Conservation (phyloP, 352 stramenopile genomes). For the Aphanomyces astaci region DNA sequence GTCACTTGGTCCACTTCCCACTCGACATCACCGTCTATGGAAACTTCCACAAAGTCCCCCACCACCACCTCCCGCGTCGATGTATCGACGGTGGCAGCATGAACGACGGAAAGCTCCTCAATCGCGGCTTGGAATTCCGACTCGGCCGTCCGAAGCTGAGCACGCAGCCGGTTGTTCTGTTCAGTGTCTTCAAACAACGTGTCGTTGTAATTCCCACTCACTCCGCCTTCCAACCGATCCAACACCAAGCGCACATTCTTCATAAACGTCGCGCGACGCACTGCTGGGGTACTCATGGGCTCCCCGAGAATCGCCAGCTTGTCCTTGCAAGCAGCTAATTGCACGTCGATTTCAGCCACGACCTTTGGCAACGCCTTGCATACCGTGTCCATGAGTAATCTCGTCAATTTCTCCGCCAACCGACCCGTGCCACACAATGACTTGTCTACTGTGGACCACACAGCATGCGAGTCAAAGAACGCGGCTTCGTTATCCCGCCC, state of each 20-base stretch:
- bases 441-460: constrained; percentile 32
- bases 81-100: neutral
- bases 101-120: constrained; percentile 16
- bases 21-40: neutral
- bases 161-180: constrained; percentile 30
- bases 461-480: constrained; percentile 49
- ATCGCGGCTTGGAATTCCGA: constrained; percentile 29
- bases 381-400: constrained; percentile 43
- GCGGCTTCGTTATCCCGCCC: constrained; percentile 40
- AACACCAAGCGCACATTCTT: constrained; percentile 32
- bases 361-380: constrained; percentile 39
- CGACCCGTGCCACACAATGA: constrained; percentile 30
- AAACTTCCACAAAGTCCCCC: constrained; percentile 6
- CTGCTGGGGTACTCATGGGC: neutral
- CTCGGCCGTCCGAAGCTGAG: constrained; percentile 30
- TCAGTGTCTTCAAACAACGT: neutral
- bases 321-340: constrained; percentile 24
- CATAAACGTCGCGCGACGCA: constrained; percentile 33
- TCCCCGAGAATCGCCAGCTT: constrained; percentile 28
- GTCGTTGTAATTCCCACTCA: constrained; percentile 33
- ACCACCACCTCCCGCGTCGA: neutral
- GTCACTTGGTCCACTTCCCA: constrained; percentile 26
- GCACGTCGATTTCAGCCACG: constrained; percentile 34
- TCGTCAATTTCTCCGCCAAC: constrained; percentile 29
- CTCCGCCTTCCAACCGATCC: constrained; percentile 30